These are phyloP conservation scores for Epichloe amarillans DNA, from an alignment of 2,329 filamentous ascomycete species.

Conservation along the genomic window DNA sequence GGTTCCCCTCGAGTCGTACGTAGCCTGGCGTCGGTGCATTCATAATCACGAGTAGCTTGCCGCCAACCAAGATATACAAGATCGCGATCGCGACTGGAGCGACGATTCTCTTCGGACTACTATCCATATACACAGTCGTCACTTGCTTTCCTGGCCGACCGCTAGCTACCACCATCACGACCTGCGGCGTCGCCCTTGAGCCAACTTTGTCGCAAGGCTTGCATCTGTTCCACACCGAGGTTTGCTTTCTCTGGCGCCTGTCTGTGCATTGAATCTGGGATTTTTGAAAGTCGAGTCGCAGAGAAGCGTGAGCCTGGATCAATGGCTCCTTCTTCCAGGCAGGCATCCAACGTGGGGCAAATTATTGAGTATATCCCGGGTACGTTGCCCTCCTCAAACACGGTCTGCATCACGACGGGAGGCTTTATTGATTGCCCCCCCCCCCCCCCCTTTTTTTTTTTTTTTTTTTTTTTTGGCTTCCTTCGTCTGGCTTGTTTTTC, in stretches of 20 bases:
- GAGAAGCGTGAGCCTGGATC: slow-evolving; percentile 13
- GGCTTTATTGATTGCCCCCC: neutral
- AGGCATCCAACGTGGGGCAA: slow-evolving; percentile 57
- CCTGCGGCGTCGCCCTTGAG: no score
- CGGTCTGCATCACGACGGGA: neutral
- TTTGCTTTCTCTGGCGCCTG: neutral
- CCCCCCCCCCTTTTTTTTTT: no score
- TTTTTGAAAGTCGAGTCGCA: neutral
- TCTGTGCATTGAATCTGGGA: neutral
- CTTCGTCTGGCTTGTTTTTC: neutral
- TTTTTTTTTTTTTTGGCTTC: neutral
- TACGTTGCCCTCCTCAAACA: slow-evolving; percentile 30
- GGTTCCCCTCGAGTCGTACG: no score
- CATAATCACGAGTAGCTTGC: neutral
- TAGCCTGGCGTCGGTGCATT: no score
- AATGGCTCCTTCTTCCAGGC: slow-evolving; percentile 36
- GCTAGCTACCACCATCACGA: no score
- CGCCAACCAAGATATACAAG: no score
- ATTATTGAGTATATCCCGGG: slow-evolving; percentile 94
- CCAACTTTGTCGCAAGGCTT: no score
- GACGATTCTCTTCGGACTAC: no score
- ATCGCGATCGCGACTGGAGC: no score
- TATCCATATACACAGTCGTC: no score
- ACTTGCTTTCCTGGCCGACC: no score
- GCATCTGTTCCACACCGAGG: no score